Base-by-base conservation (phyloP, 768 basidiomycete genomes). In the Boletus insuetus region DNA sequence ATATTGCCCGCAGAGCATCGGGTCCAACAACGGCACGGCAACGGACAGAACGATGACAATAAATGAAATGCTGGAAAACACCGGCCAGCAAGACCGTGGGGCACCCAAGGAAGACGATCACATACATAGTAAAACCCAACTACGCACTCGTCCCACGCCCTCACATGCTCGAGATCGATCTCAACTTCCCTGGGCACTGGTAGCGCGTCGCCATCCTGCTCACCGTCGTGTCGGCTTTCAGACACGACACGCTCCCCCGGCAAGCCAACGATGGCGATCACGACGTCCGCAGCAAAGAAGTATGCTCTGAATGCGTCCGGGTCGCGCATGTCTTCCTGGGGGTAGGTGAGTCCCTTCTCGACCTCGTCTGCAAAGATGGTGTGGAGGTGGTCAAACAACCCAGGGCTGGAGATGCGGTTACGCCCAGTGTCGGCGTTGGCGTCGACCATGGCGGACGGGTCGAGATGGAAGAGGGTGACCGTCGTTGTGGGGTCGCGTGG, bases 41-140 rank as follows among this genome's bases (percentile, higher is more conserved):
- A 29, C 29, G 29, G 29, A 9, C 26, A 29, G 9, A 2, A 29
- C 26, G 26, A 26, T 26, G 7, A 26, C 26, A 35, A 13, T 13
- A 35, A 35, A 35, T 16, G 35, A 35, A 35, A 35, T 16, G 35
- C 5, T 14, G 13, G 35, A 37, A 14, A 39, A 39, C 8, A 6
- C n/a, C 17, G 19, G 39, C 39, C 17, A 39, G 29, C 6, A 11
- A 13, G 40, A 19, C 6, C 19, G 20, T 32, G 0, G 24, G 14
- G 16, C 17, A 19, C 26, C 16, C 20, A 26, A 10, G 8, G 13
- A 32, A 12, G 22, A 10, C 24, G 46, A 51, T 45, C 46, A 75
- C 83, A 55, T 69, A 89, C 87, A 65, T 92, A 91, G 76, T 89
- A 91, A 65, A 79, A 87, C 4, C 90, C 93, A 24, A 83, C 86